Conservation (phyloP, 352 stramenopile species). For the Pythium vanterpoolii region DNA sequence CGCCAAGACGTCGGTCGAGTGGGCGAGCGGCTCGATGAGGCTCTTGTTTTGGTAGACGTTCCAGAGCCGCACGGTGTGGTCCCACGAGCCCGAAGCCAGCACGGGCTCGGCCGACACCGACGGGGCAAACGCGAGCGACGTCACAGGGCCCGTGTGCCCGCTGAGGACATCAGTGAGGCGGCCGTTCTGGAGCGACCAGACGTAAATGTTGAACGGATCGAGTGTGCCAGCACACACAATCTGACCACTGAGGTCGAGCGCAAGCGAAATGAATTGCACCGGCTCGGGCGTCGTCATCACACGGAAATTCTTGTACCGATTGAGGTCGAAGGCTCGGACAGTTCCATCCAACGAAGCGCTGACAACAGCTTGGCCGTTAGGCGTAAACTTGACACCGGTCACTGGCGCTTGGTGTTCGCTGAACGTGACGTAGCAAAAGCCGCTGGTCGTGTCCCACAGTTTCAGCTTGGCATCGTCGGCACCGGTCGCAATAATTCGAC, state of each 20-base stretch:
- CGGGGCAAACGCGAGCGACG: constrained; percentile 90
- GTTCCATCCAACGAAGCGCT: constrained; percentile 98
- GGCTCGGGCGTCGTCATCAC: constrained; percentile 96
- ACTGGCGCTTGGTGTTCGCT: constrained; percentile 96
- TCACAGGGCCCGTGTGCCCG: constrained; percentile 97
- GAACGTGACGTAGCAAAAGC: constrained; percentile 99
- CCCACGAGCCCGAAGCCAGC: constrained; percentile 97
- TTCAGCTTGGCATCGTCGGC: constrained; percentile 99
- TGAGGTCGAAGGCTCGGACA: constrained; percentile 97
- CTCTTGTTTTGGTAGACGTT: constrained; percentile 97
- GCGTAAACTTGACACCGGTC: constrained; percentile 94
- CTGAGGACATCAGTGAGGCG: constrained; percentile 97
- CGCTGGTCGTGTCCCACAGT: constrained; percentile 97
- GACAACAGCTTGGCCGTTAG: constrained; percentile 91
- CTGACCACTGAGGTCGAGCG: constrained; percentile 96
- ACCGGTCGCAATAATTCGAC: constrained; percentile 95
- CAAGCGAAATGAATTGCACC: constrained; percentile 97
- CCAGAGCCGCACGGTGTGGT: constrained; percentile 98
- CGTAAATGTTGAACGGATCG: constrained; percentile 97
- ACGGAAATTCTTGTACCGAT: constrained; percentile 99
- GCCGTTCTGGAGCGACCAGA: constrained; percentile 97
- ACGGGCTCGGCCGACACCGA: constrained; percentile 75
- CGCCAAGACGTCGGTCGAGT: constrained; percentile 95
- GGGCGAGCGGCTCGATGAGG: constrained; percentile 94
- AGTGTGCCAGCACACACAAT: constrained; percentile 94